Percentiles rank a stretch among this genome's conserved stretches.
Conservation (phyloP, 2,329 filamentous ascomycete species). For the Pseudocercospora ulei region DNA sequence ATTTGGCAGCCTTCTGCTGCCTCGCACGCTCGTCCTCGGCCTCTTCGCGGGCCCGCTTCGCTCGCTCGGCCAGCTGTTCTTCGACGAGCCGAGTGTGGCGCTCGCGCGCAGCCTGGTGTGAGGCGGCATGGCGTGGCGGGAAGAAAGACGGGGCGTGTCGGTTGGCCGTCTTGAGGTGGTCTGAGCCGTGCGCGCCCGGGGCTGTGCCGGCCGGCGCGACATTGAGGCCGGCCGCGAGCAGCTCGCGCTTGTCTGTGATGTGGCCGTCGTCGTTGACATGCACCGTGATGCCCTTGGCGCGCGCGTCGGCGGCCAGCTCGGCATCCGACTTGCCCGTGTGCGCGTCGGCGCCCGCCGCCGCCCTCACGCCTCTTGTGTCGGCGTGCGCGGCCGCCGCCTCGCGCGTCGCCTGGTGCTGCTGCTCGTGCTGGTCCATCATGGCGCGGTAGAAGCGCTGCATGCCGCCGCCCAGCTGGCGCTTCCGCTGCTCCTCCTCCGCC, state of each 20-base stretch:
- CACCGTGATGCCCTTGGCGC: conserved; percentile 53
- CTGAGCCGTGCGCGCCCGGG: conserved; percentile 23
- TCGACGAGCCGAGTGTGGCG: conserved; percentile 71
- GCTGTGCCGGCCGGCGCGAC: conserved; percentile 41
- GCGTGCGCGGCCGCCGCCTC: conserved; percentile 50
- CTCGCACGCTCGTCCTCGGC: conserved; percentile 57
- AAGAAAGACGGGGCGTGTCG: conserved; percentile 26
- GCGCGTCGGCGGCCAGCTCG: conserved; percentile 58
- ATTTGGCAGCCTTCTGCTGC: conserved; percentile 59
- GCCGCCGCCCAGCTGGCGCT: conserved; percentile 48
- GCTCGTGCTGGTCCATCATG: conserved; percentile 60
- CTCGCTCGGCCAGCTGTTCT: conserved; percentile 61
- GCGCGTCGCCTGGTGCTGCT: conserved; percentile 58
- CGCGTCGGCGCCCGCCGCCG: conserved; percentile 32
- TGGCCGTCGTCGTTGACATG: conserved; percentile 73
- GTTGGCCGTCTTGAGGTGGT: conserved; percentile 30
- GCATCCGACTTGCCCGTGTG: conserved; percentile 44
- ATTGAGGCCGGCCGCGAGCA: conserved; percentile 67
- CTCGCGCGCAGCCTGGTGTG: conserved; percentile 59
- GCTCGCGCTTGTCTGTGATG: conserved; percentile 72
- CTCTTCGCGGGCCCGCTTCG: conserved; percentile 61
- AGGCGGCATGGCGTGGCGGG: conserved; percentile 33
- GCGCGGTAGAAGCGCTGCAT: conserved; percentile 72
- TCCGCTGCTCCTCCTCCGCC: conserved; percentile 55
- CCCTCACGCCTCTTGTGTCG: conserved; percentile 31